A percentile compares a stretch with the other conserved stretches of the same genome.
Conservation (phyloP, 2,329 filamentous ascomycete genomes). For the Clarireedia monteithiana region DNA sequence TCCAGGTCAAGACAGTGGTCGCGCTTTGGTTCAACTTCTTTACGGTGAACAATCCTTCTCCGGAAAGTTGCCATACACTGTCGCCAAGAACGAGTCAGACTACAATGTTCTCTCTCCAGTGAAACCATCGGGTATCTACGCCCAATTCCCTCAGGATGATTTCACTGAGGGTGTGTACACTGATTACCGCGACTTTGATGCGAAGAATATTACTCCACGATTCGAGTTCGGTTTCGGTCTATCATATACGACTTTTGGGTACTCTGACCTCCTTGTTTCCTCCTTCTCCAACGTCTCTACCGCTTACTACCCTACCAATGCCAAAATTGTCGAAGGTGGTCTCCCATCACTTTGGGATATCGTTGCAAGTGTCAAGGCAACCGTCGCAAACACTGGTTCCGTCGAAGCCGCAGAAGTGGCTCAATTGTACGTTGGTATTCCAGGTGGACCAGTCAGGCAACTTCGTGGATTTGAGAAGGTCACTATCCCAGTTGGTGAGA, state of each 20-base stretch:
- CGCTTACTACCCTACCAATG: not conserved
- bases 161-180: slow-evolving; percentile 43
- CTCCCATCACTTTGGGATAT: slow-evolving; percentile 47
- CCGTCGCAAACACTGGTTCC: slow-evolving; percentile 44
- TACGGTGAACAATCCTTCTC: slow-evolving; percentile 53
- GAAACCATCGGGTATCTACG: slow-evolving; percentile 34
- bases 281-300: not conserved
- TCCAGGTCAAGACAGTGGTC: slow-evolving; percentile 54
- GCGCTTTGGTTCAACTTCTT: slow-evolving; percentile 51
- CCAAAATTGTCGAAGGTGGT: slow-evolving; percentile 34
- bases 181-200: slow-evolving; percentile 45
- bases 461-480: slow-evolving; percentile 57
- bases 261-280: slow-evolving; percentile 43
- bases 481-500: slow-evolving; percentile 38
- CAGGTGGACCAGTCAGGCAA: slow-evolving; percentile 46
- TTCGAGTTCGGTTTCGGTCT: slow-evolving; percentile 41
- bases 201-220: slow-evolving; percentile 27
- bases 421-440: slow-evolving; percentile 24
- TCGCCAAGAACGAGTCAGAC: slow-evolving; percentile 48
- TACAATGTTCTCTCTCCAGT: slow-evolving; percentile 42
- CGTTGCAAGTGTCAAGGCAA: slow-evolving; percentile 39
- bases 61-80: slow-evolving; percentile 49
- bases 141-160: slow-evolving; percentile 40
- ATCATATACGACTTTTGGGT: slow-evolving; percentile 47
- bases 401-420: slow-evolving; percentile 24